phyloP scores from a whole-genome alignment of 345 rosid species.

The Populus davidiana region DNA sequence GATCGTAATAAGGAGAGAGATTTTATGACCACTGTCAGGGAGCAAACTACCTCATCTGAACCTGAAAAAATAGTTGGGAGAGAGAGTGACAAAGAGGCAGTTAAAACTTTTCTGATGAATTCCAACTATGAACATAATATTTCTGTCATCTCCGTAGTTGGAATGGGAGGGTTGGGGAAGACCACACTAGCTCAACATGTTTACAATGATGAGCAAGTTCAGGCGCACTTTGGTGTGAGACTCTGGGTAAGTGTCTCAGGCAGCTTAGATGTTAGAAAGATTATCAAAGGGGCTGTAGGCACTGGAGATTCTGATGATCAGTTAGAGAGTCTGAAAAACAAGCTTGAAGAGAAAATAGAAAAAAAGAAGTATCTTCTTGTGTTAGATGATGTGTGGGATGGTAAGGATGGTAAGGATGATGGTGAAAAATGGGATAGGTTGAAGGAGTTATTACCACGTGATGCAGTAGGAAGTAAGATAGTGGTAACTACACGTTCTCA shows the following conservation, averaged over 20 bases:
- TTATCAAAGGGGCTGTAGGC: neutral
- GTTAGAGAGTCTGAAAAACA: neutral
- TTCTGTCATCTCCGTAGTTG: conserved; percentile 25
- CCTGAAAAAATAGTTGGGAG: conserved; percentile 5
- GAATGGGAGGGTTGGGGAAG: conserved; percentile 25
- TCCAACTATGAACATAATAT: neutral
- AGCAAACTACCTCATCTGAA: conserved; percentile 6
- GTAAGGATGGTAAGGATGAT: neutral
- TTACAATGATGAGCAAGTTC: conserved; percentile 12
- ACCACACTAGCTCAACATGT: conserved; percentile 26
- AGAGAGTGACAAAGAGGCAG: conserved; percentile 14
- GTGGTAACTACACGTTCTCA: neutral
- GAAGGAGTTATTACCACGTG: neutral
- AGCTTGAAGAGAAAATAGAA: too few relatives aligned
- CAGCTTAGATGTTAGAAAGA: conserved; percentile 5
- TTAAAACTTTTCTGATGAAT: conserved; percentile 9
- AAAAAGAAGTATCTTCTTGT: conserved; percentile 20
- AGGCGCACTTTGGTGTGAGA: conserved; percentile 15
- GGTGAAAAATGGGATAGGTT: neutral
- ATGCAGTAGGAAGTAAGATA: conserved; percentile 5
- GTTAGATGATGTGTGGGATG: conserved; percentile 28
- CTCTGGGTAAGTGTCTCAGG: conserved; percentile 24
- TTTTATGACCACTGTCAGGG: neutral
- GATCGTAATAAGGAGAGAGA: neutral
- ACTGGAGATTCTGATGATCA: neutral